Conservation (phyloP, 116 monocot species). For the Zostera marina region DNA sequence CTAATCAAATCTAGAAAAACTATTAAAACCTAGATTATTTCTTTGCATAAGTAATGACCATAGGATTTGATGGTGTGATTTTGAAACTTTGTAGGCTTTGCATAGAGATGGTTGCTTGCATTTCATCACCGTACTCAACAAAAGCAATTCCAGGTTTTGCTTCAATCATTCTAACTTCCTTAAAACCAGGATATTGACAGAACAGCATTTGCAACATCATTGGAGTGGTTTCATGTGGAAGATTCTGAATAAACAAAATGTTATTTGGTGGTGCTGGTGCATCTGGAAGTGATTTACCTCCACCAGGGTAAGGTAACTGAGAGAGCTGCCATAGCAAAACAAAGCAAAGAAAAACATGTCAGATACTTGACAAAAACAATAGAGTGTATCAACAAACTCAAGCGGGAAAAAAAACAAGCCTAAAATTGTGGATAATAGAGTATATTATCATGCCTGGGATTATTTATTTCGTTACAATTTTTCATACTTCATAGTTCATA, state of each 20-base stretch:
- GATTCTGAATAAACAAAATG: constrained; percentile 85
- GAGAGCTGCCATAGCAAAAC: constrained; percentile 23
- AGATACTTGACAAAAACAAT: no score
- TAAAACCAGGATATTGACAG: constrained; percentile 82
- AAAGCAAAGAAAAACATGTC: neutral
- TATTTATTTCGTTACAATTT: no score
- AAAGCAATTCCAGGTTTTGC: constrained; percentile 91
- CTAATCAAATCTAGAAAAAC: neutral
- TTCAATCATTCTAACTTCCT: constrained; percentile 90
- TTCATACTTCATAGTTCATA: no score
- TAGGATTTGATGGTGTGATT: constrained; percentile 65
- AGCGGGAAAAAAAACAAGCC: no score
- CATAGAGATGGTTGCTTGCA: constrained; percentile 72
- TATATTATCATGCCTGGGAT: no score
- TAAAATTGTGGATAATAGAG: no score
- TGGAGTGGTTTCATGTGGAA: constrained; percentile 68
- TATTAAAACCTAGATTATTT: constrained; percentile 26
- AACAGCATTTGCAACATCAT: constrained; percentile 98
- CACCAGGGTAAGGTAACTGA: constrained; percentile 53
- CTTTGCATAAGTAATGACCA: constrained; percentile 87
- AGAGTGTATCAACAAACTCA: no score
- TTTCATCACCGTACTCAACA: constrained; percentile 81
- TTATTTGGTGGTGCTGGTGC: constrained; percentile 67
- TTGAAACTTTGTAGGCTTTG: constrained; percentile 71
- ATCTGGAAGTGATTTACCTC: constrained; percentile 36